phyloP scores from a whole-genome alignment of 1,284 basidiomycete genomes.

The Leccinum olivaceoglutinosum region DNA sequence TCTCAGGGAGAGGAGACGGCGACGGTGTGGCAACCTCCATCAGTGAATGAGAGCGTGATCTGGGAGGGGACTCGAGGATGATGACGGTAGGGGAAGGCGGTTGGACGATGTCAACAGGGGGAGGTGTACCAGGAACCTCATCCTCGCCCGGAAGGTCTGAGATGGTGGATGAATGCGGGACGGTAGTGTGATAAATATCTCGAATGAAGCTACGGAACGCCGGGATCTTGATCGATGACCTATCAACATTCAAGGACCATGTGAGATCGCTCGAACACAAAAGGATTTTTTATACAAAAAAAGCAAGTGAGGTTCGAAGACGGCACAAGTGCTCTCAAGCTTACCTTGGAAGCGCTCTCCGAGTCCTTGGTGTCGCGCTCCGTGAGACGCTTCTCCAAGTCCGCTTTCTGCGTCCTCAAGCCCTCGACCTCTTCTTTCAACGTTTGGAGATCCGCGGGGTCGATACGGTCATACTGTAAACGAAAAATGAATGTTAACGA shows the following conservation, averaged over 20 bases:
- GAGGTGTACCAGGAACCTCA: constrained; percentile 5
- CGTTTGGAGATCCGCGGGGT: constrained; percentile 81
- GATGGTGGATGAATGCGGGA: background rate
- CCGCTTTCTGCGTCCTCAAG: constrained; percentile 43
- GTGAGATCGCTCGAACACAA: too few relatives aligned
- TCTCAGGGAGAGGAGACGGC: constrained; percentile 15
- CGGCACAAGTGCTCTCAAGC: constrained; percentile 1
- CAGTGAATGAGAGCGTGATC: constrained; percentile 37
- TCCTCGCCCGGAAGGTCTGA: constrained; percentile 14
- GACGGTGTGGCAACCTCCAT: constrained; percentile 44
- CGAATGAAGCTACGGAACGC: too few relatives aligned
- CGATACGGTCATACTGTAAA: constrained; percentile 77
- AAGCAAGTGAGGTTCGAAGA: too few relatives aligned
- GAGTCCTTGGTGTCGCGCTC: constrained; percentile 39
- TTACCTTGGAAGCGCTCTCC: constrained; percentile 35
- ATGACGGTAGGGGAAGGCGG: constrained; percentile 15
- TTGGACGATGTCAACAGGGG: constrained; percentile 16
- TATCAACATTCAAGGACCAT: too few relatives aligned
- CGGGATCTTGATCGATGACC: too few relatives aligned
- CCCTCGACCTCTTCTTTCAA: constrained; percentile 69
- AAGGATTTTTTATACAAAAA: too few relatives aligned
- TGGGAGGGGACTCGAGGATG: constrained; percentile 18
- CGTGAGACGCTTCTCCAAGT: constrained; percentile 33
- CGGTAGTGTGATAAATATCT: too few relatives aligned
- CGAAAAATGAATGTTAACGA: background rate